Base-by-base conservation (phyloP, 176 grass and related monocot genomes). In the Poa annua region DNA sequence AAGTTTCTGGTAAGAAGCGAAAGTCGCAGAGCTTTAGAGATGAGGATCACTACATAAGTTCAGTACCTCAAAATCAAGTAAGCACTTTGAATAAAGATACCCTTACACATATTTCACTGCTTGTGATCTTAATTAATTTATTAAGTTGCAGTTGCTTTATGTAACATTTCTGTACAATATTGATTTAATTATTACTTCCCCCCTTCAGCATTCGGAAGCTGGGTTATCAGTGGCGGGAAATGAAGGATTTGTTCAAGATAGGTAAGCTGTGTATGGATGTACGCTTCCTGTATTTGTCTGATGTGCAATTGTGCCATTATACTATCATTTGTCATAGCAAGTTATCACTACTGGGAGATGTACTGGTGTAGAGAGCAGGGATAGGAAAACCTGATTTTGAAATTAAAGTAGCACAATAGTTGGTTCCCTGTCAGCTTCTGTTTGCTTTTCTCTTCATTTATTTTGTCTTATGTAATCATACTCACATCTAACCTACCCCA, bases 51-150 rank as follows among this genome's bases (percentile, higher is more conserved):
- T 98, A 93, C 76, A 98, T 98, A 84, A 98, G 87, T 88, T 88
- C 93, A 54, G 83, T 98, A 67, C 96, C 93, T n/a, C 90, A 88
- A 85, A 95, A 98, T 66, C 96, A 98, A 35, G 96, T 93, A 95
- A 55, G 47, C 22, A 80, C 29, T 49, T 49, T 54, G 66, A 54
- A 72, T 19, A 44, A 26, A 61, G 34, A 60, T 76, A 20, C 35
- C 16, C 10, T 74, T 53, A 11, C 33, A 72, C 17, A 75, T 33
- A 36, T 67, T 65, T 8, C 21, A 33, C 6, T 72, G 35, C 11
- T 66, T 71, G 45, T 56, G 72, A 74, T 79, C 15, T 77, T 67
- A 4, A 54, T 85, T 76, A 26, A 5, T 74, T 82, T 71, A 17
- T 71, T 76, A 53, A 71, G 13, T 49, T 53, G 39, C 21, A 72